Conservation (phyloP, 176 grass and related monocot genomes). For the Cenchrus purpureus region DNA sequence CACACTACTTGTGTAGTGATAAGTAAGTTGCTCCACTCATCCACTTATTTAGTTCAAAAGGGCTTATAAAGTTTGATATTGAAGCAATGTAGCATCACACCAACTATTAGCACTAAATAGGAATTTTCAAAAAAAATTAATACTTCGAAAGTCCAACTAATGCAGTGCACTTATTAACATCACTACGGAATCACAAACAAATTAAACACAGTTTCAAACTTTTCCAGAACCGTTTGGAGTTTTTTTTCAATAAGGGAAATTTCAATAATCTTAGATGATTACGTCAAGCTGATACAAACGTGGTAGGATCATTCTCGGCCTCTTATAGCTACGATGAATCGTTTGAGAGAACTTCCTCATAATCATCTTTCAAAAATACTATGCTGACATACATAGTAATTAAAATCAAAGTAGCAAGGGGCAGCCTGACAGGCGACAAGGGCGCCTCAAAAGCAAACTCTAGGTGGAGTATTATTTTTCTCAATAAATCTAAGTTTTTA, state of each 20-base stretch:
- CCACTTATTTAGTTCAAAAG: conserved; percentile 35
- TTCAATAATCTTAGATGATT: too few species aligned
- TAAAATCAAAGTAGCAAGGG: background rate
- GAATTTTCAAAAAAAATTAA: background rate
- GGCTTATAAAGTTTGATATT: conserved; percentile 34
- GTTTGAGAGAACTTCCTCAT: too few species aligned
- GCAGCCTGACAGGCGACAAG: too few species aligned
- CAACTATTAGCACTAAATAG: conserved; percentile 32
- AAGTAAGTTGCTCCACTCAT: conserved; percentile 45
- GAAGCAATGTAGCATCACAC: conserved; percentile 36
- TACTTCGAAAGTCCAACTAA: conserved; percentile 31
- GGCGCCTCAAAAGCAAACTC: background rate
- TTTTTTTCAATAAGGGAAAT: too few species aligned
- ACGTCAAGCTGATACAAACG: too few species aligned
- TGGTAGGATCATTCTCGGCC: too few species aligned
- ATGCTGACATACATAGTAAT: background rate
- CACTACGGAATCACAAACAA: background rate
- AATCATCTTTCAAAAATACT: background rate
- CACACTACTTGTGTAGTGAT: conserved; percentile 30
- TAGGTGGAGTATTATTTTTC: background rate
- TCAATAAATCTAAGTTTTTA: background rate
- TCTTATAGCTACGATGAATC: too few species aligned
- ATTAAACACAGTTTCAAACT: background rate
- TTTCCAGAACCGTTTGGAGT: background rate
- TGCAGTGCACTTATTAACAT: background rate